A percentile compares a stretch with the other conserved stretches of the same genome.
Conservation (phyloP, 306 rosid species). For the Pyrus communis region DNA sequence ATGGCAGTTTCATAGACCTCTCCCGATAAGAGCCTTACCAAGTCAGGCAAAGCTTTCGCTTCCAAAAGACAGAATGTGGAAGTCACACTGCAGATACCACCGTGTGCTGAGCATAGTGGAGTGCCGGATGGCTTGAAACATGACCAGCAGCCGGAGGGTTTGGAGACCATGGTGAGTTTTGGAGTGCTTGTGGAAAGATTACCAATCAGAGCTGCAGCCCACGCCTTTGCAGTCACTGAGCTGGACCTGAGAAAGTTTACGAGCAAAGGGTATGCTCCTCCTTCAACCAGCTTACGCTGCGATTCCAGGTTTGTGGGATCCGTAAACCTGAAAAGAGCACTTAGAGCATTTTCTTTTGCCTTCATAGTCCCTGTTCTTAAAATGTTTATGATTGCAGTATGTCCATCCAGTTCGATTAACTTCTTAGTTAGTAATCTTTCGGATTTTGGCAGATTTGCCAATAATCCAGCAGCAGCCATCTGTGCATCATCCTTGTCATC, state of each 20-base stretch:
- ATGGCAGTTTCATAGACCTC: conserved; percentile 67
- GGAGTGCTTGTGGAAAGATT: conserved; percentile 70
- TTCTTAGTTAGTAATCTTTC: conserved; percentile 49
- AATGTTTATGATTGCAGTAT: conserved; percentile 59
- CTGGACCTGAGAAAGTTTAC: conserved; percentile 45
- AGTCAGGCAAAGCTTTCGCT: conserved; percentile 62
- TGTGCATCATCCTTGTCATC: conserved; percentile 52
- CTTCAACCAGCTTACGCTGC: conserved; percentile 52
- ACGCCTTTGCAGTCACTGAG: conserved; percentile 69
- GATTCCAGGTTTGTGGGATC: conserved; percentile 63
- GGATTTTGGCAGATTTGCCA: conserved; percentile 75
- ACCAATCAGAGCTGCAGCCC: conserved; percentile 81
- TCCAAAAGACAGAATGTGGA: conserved; percentile 61
- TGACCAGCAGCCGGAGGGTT: conserved; percentile 41
- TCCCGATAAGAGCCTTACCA: conserved; percentile 45
- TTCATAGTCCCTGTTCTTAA: conserved; percentile 51
- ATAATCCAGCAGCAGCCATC: conserved; percentile 80
- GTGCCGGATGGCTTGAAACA: conserved; percentile 31
- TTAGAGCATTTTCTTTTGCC: conserved; percentile 79
- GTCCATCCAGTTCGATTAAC: conserved; percentile 59
- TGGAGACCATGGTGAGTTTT: conserved; percentile 31
- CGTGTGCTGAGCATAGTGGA: conserved; percentile 52
- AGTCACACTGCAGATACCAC: conserved; percentile 44
- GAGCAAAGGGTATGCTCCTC: conserved; percentile 64
- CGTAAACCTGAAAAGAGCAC: conserved; percentile 84